phyloP scores from a whole-genome alignment of 495 filamentous ascomycete species.

The Jackrogersella minutella region DNA sequence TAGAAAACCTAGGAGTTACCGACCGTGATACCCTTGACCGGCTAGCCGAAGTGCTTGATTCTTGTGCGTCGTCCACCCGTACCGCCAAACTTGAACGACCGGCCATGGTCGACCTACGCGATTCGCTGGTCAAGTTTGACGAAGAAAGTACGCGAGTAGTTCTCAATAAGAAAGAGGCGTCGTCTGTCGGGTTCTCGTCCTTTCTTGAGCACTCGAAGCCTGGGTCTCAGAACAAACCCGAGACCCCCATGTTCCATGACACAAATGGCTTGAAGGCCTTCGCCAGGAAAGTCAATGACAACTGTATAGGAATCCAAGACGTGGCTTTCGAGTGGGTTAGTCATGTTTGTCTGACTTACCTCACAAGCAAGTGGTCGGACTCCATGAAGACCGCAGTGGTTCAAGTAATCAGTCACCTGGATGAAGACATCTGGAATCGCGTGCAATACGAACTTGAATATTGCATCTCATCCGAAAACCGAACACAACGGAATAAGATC shows the following conservation, averaged over 20 bases:
- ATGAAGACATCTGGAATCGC: constrained; percentile 71
- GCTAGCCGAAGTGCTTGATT: constrained; percentile 62
- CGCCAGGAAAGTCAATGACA: constrained; percentile 59
- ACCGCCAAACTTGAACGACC: constrained; percentile 50
- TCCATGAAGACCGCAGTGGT: constrained; percentile 73
- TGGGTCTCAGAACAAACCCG: constrained; percentile 58
- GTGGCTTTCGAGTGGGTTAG: constrained; percentile 71
- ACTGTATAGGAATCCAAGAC: constrained; percentile 68
- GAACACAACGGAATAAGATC: constrained; percentile 31
- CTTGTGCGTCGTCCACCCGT: constrained; percentile 55
- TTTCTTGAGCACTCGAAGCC: constrained; percentile 83
- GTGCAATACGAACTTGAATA: constrained; percentile 55
- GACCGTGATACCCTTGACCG: constrained; percentile 59
- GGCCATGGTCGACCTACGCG: constrained; percentile 52
- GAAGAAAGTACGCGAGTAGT: constrained; percentile 53
- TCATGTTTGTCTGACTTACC: constrained; percentile 68
- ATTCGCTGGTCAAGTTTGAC: constrained; percentile 52
- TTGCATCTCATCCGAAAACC: constrained; percentile 36
- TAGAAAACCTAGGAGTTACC: constrained; percentile 71
- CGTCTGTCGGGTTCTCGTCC: constrained; percentile 64
- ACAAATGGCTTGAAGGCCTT: constrained; percentile 66
- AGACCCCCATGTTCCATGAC: constrained; percentile 63
- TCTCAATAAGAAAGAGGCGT: constrained; percentile 51
- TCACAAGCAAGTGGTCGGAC: constrained; percentile 72
- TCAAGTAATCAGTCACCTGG: constrained; percentile 70